A percentile compares a stretch with the other conserved stretches of the same genome.
phyloP scores from a whole-genome alignment of 2,329 filamentous ascomycete species.

The Neurospora crassa region DNA sequence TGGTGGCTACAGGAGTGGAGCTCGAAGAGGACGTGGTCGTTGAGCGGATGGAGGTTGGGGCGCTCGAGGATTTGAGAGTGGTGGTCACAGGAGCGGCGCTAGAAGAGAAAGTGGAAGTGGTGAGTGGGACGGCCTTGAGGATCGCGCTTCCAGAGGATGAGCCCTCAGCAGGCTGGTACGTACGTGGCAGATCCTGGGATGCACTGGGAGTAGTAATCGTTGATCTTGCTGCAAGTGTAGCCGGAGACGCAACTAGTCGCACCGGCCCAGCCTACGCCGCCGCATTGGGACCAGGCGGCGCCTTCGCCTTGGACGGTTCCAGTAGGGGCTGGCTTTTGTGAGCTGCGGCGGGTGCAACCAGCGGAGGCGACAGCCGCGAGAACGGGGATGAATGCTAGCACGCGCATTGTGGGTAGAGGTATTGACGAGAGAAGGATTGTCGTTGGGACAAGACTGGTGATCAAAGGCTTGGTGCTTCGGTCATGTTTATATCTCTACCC shows the following conservation, averaged over 20 bases:
- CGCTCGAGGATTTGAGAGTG: conserved; percentile 3
- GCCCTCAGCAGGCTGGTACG: conserved; percentile 8
- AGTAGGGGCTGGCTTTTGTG: too few relatives aligned
- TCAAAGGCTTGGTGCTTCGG: neutral
- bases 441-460: neutral
- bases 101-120: neutral
- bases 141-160: conserved; percentile 3
- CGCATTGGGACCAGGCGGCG: conserved; percentile 9
- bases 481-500: neutral
- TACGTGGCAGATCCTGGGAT: conserved; percentile 8
- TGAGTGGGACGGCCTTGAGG: conserved; percentile 1
- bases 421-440: neutral
- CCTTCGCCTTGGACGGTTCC: neutral
- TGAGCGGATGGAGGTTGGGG: conserved; percentile 1
- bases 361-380: conserved; percentile 6
- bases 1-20: conserved; percentile 4
- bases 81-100: conserved; percentile 6
- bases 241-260: conserved; percentile 13
- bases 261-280: conserved; percentile 12
- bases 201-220: conserved; percentile 2
- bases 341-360: too few relatives aligned
- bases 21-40: conserved; percentile 1
- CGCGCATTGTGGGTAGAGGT: conserved; percentile 4
- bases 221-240: conserved; percentile 16
- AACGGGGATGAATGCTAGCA: conserved; percentile 3